Evolutionary conservation across 164 flowering plant genomes (phyloP), one percentile per base, ranked within the genome.

Genomic region (Piper betle): DNA sequence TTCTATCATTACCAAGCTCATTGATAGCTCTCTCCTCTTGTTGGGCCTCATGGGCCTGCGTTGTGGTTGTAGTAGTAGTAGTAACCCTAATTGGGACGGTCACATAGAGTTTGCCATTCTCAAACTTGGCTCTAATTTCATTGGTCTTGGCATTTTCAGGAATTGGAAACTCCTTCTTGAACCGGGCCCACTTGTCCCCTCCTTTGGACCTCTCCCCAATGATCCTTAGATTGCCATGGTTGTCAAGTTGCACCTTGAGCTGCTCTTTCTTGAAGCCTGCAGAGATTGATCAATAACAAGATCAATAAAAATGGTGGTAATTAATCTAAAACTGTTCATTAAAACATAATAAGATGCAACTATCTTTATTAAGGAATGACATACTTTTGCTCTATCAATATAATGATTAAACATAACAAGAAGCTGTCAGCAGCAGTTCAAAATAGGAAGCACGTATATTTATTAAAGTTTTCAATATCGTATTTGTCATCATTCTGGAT

Each of bases 211-310:
- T 77, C 61, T 78, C 76, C 48, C 96, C 96, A 16, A 59, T 73
- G 58, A 86, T 53, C 65, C 63, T 78, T 57, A 89, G 25, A 4
- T 40, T 59, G 0, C 80, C 53, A 0, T 69, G 1, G 16, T 59
- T 53, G 38, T 77, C 72, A 17, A 84, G 59, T 55, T 82, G 91
- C 37, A 83, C 84, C 64, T 64, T 83, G 18, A 88, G 37, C 13
- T 83, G 78, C 6, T 88, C 84, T 76, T 75, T 83, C 19, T 5
- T 66, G 59, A 80, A 88, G 5, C 82, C 96, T 84, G 72, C 42
- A 55, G 18, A 33, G 20, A 13, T 25, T 17, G 55, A 53, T 25
- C 33, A 25, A 0, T 25, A 25, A 25, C 33, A 25, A 25, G 33
- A 25, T 25, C 33, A 25, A 1, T 25, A 25, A 25, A 25, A 25